Conservation (phyloP, 2,329 filamentous ascomycete genomes). For the Blastomyces parvus region DNA sequence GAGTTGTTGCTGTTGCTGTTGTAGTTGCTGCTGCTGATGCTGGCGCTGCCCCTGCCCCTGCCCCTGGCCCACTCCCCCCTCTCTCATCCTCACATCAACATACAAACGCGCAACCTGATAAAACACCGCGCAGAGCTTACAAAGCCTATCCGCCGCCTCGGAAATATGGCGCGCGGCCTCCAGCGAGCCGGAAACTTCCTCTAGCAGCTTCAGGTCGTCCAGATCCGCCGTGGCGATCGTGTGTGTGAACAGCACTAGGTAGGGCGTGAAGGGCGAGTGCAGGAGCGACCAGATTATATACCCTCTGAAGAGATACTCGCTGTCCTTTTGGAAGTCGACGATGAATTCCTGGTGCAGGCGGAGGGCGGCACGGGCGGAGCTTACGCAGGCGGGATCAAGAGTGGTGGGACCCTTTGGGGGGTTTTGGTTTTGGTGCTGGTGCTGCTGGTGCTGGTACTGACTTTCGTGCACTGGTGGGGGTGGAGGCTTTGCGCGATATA, state of each 20-base stretch:
- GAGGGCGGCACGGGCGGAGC: conserved; percentile 29
- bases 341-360: conserved; percentile 27
- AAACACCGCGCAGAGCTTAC: conserved; percentile 54
- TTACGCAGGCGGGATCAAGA: conserved; percentile 30
- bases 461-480: conserved; percentile 8
- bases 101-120: conserved; percentile 53
- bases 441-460: conserved; percentile 8
- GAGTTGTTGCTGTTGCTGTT: too few species aligned
- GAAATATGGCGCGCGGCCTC: conserved; percentile 45
- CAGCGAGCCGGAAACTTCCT: conserved; percentile 49
- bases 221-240: conserved; percentile 44
- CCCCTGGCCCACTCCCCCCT: conserved; percentile 31
- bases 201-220: conserved; percentile 46
- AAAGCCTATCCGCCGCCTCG: conserved; percentile 51
- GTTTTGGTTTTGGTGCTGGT: neutral
- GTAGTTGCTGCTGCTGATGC: neutral
- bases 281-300: conserved; percentile 34
- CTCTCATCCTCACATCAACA: conserved; percentile 48
- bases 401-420: conserved; percentile 17
- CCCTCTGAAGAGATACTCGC: conserved; percentile 23
- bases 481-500: conserved; percentile 33
- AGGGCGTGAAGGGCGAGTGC: conserved; percentile 41
- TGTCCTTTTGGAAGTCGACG: conserved; percentile 21
- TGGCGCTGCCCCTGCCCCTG: neutral
- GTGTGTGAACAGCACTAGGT: conserved; percentile 43